Evolutionary conservation across 2,329 filamentous ascomycete genomes (phyloP), one percentile per base, ranked within the genome.

Genomic region (Pseudogymnoascus sp.): DNA sequence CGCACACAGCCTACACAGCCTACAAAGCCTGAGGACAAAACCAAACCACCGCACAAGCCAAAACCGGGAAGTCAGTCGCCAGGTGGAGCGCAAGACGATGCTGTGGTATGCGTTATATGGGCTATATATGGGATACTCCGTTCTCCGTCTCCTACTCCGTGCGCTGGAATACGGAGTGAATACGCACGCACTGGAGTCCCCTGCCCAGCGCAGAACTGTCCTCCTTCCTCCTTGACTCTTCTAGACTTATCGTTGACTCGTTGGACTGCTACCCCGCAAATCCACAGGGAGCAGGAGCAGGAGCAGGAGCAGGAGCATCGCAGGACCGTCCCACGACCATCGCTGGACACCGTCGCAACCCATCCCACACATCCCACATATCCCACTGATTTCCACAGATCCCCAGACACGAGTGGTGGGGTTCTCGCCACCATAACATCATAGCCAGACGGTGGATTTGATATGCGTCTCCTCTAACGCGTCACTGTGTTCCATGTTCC

Each of bases 401-500:
- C 46, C 46, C 46, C 26, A 56, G 46, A 56, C 26, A 31, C 31
- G 26, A n/a, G 46, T 19, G 46, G 46, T 56, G 46, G 46, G 26
- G 46, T 53, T 56, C 9, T 33, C 46, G 46, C 46, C 46, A 56
- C 46, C 9, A 56, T 33, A 33, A 0, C 46, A 33, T 56, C 46
- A 56, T 56, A 56, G 15, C 31, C 19, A 26, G n/a, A 19, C 46
- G 46, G 31, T 19, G 5, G 26, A 19, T 56, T 56, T 56, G 46
- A 56, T 56, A 56, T 56, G 46, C 46, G 46, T 15, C 1, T 31
- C 26, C 10, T 56, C 5, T 56, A 56, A 56, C 46, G 46, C 46
- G 46, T 56, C 46, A 56, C 46, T 19, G 46, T 56, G 46, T 33
- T 56, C 46, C 46, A 56, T n/a, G 46, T 56, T 56, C 26, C 46